Percentiles rank a stretch among this genome's conserved stretches.
Evolutionary conservation across 768 basidiomycete species (phyloP).

Genomic region (Calocybe gangraenosa): DNA sequence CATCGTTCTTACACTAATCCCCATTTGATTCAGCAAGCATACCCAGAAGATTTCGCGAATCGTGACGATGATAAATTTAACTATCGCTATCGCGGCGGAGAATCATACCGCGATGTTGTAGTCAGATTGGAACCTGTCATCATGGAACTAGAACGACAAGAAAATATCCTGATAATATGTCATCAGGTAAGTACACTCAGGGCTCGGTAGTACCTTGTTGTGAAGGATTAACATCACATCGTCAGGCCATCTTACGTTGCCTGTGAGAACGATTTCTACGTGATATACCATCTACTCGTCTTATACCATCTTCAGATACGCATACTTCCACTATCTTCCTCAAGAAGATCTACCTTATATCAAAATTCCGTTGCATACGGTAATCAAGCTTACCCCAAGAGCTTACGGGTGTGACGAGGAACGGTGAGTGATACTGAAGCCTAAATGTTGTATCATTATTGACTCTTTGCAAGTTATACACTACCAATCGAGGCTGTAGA

Average conservation of each 20-base stretch:
- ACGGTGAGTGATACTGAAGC: conserved; percentile 45
- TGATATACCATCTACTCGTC: conserved; percentile 13
- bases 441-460: conserved; percentile 1
- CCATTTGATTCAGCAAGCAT: conserved; percentile 58
- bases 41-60: conserved; percentile 97
- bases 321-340: conserved; percentile 91
- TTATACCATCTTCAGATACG: conserved; percentile 56
- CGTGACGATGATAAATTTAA: conserved; percentile 99
- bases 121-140: conserved; percentile 95
- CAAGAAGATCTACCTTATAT: conserved; percentile 97
- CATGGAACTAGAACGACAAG: conserved; percentile 97
- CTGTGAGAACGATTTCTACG: conserved; percentile 41
- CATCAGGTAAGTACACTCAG: conserved; percentile 61
- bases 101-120: conserved; percentile 97
- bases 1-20: neutral
- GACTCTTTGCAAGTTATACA: conserved; percentile 53
- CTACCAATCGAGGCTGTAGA: conserved; percentile 92
- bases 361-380: conserved; percentile 94
- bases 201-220: neutral
- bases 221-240: conserved; percentile 2
- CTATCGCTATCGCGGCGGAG: conserved; percentile 95
- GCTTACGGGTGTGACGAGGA: conserved; percentile 99
- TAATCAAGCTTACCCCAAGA: conserved; percentile 97
- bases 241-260: conserved; percentile 73
- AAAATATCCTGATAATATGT: conserved; percentile 94